Evolutionary conservation across 495 filamentous ascomycete genomes (phyloP), one percentile per base, ranked within the genome.

Genomic region (Aspergillus olivimuriae): DNA sequence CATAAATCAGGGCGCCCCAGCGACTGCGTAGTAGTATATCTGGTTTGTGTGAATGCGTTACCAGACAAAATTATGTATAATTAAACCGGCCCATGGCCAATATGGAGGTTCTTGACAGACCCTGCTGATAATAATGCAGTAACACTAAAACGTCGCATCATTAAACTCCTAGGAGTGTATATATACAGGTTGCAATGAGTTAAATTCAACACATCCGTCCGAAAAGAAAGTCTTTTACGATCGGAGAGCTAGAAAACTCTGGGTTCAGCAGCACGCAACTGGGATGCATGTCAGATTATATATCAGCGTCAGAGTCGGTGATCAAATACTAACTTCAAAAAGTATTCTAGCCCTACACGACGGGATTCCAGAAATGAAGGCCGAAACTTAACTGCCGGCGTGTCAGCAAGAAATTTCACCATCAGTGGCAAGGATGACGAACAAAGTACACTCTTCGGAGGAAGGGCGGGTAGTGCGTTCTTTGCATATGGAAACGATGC

Each of bases 151-250:
- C n/a, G n/a, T n/a, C n/a, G n/a, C n/a, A n/a, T n/a, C n/a, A n/a
- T n/a, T n/a, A n/a, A n/a, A n/a, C n/a, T n/a, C n/a, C n/a, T n/a
- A n/a, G n/a, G n/a, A n/a, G n/a, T 31, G 34, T 21, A 36, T 35
- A 26, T 26, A 34, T 31, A 26, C 10, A 38, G 39, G 17, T 42
- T 16, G n/a, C n/a, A n/a, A n/a, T n/a, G n/a, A n/a, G n/a, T n/a
- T n/a, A 19, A 35, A 11, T 26, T 48, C 55, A 64, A 37, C 56
- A 68, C 34, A 65, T 50, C 17, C 61, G 60, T 22, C 61, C 68
- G 48, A 85, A 78, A n/a, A 85, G 64, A 52, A 84, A 86, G 33
- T 84, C 80, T 52, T 83, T 83, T n/a, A 84, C 74, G 16, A 85
- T 69, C 6, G 81, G 79, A 14, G 78, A 78, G 32, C 76, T 77